phyloP scores from a whole-genome alignment of 768 basidiomycete genomes.

The Kwoniella bestiolae region DNA sequence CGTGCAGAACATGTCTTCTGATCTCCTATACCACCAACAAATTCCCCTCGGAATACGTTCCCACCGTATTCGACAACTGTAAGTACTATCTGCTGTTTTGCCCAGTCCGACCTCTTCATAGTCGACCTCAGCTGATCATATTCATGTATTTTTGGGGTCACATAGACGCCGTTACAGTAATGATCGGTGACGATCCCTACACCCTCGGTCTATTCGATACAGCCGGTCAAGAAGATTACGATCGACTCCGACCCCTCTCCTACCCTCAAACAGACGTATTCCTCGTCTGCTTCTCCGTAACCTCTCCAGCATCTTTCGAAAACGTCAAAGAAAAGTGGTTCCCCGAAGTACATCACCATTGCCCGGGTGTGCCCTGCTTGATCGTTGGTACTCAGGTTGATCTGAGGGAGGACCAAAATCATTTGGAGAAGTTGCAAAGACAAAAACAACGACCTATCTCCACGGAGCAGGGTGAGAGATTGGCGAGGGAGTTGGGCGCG shows the following conservation, averaged over 20 bases:
- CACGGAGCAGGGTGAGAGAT: conserved; percentile 84
- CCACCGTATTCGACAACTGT: conserved; percentile 70
- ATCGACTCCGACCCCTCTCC: conserved; percentile 96
- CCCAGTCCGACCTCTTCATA: background rate
- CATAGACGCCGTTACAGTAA: conserved; percentile 89
- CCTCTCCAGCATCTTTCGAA: conserved; percentile 96
- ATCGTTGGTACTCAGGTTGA: conserved; percentile 99
- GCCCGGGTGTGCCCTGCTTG: conserved; percentile 97
- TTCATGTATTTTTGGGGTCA: background rate
- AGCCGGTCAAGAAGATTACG: conserved; percentile 99
- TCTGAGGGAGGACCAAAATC: conserved; percentile 87
- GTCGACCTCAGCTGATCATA: background rate
- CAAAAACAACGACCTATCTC: conserved; percentile 95
- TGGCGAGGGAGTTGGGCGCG: conserved; percentile 95
- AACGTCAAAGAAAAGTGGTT: conserved; percentile 99
- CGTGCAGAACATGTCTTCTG: conserved; percentile 55
- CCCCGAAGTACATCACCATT: conserved; percentile 99
- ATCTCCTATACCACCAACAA: conserved; percentile 58
- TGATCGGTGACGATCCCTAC: conserved; percentile 99
- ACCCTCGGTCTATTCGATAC: conserved; percentile 98
- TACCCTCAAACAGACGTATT: conserved; percentile 99
- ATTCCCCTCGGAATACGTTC: conserved; percentile 82
- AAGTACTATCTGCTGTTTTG: conserved; percentile 61
- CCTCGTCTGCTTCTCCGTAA: conserved; percentile 98
- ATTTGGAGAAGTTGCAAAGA: conserved; percentile 90